Evolutionary conservation across 495 filamentous ascomycete genomes (phyloP).

Genomic region (Eremomyces bilateralis): DNA sequence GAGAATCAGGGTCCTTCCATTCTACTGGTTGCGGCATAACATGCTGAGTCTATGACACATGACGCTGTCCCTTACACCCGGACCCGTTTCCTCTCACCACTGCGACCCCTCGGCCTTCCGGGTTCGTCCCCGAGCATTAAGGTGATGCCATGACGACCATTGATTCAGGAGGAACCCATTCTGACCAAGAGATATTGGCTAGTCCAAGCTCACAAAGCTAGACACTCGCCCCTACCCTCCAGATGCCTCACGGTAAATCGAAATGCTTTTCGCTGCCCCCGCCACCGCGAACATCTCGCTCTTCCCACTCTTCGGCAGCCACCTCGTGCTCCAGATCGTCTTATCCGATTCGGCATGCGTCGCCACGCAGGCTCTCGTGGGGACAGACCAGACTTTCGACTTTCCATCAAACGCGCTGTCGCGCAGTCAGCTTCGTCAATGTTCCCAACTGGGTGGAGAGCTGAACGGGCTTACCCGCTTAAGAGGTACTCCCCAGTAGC

Average conservation of each 20-base stretch:
- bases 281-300: conserved; percentile 76
- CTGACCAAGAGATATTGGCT: too few species aligned
- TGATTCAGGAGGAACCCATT: too few species aligned
- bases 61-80: too few species aligned
- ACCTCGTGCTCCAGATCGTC: conserved; percentile 67
- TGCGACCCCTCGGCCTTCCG: too few species aligned
- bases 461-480: conserved; percentile 37
- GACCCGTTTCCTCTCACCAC: too few species aligned
- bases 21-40: too few species aligned
- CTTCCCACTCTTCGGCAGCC: conserved; percentile 49
- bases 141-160: too few species aligned
- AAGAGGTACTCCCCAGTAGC: conserved; percentile 83
- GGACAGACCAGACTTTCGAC: conserved; percentile 83
- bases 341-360: conserved; percentile 82
- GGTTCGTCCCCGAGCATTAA: too few species aligned
- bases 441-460: background rate
- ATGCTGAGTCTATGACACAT: too few species aligned
- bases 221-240: conserved; percentile 38
- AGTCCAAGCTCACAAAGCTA: too few species aligned
- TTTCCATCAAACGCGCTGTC: conserved; percentile 65
- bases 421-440: background rate
- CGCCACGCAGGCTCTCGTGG: conserved; percentile 62
- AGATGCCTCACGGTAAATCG: conserved; percentile 73
- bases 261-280: conserved; percentile 57
- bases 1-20: too few species aligned